These are phyloP conservation scores for Spinacia oleracea DNA, from an alignment of 179 eudicot genomes.

Conservation along the genomic window DNA sequence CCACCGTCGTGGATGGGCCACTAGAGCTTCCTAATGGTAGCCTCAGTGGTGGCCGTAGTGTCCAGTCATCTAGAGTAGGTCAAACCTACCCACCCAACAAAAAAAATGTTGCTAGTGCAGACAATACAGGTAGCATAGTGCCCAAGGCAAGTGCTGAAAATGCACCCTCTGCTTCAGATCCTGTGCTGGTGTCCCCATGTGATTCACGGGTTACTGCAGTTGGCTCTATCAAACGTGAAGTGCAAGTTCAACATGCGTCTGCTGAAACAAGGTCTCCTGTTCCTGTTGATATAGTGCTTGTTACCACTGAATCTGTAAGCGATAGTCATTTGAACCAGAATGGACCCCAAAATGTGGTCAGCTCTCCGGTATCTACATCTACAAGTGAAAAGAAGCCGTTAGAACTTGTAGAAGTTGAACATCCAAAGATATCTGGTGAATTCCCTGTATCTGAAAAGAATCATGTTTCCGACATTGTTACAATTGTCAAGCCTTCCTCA, in stretches of 20 bases:
- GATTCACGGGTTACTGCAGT: slow-evolving; percentile 37
- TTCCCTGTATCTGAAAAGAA: slow-evolving; percentile 26
- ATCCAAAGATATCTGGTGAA: slow-evolving; percentile 16
- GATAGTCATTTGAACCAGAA: slow-evolving; percentile 23
- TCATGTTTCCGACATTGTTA: slow-evolving; percentile 14
- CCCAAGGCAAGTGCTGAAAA: slow-evolving; percentile 28
- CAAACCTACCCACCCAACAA: slow-evolving; percentile 13
- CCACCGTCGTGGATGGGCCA: slow-evolving; percentile 22
- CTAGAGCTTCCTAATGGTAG: slow-evolving; percentile 30
- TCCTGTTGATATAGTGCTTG: slow-evolving; percentile 30
- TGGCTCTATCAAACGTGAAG: slow-evolving; percentile 47
- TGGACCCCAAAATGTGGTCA: slow-evolving; percentile 24
- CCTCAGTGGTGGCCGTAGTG: slow-evolving; percentile 26
- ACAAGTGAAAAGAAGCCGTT: slow-evolving; percentile 18
- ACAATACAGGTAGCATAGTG: slow-evolving; percentile 11
- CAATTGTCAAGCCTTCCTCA: slow-evolving; percentile 29
- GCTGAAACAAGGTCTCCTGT: slow-evolving; percentile 25
- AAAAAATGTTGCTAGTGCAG: slow-evolving; percentile 14
- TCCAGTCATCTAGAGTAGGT: slow-evolving; percentile 18
- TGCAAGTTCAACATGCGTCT: slow-evolving; percentile 31
- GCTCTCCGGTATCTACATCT: slow-evolving; percentile 25
- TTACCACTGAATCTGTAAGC: slow-evolving; percentile 15
- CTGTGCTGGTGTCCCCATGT: slow-evolving; percentile 29
- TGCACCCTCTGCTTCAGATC: slow-evolving; percentile 28
- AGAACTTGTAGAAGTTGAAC: slow-evolving; percentile 24